Percentiles rank a stretch among this genome's conserved stretches.
These are phyloP conservation scores for Eutrema salsugineum DNA, from an alignment of 441 rosid genomes.

Conservation along the genomic window DNA sequence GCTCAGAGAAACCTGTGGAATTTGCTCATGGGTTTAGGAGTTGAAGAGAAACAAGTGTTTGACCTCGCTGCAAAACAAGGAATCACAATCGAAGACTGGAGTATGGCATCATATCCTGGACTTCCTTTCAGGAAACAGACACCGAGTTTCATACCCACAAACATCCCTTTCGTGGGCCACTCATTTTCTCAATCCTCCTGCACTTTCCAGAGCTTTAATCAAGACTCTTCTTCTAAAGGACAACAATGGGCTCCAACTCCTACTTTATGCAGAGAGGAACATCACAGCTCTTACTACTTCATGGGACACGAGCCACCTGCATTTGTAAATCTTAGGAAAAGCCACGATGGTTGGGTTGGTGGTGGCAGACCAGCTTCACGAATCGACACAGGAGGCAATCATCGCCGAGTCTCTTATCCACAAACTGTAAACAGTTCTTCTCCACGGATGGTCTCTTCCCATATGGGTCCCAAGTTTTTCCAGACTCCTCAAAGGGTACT, in stretches of 20 bases:
- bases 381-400: conserved; percentile 35
- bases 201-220: conserved; percentile 44
- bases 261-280: conserved; percentile 61
- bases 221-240: conserved; percentile 41
- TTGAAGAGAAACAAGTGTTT: conserved; percentile 64
- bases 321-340: conserved; percentile 37
- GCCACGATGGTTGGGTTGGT: conserved; percentile 49
- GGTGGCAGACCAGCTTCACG: conserved; percentile 35
- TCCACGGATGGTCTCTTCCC: conserved; percentile 37
- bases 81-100: conserved; percentile 76
- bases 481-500: conserved; percentile 46
- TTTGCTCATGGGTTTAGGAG: conserved; percentile 73
- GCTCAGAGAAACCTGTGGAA: conserved; percentile 83
- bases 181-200: conserved; percentile 56
- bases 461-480: conserved; percentile 32
- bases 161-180: conserved; percentile 38
- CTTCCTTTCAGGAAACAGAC: conserved; percentile 47
- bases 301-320: conserved; percentile 52
- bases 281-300: conserved; percentile 57
- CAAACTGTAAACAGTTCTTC: conserved; percentile 41
- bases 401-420: conserved; percentile 53
- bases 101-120: conserved; percentile 43
- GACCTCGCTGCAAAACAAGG: conserved; percentile 81
- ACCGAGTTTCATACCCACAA: conserved; percentile 35
- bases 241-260: conserved; percentile 44